Evolutionary conservation across 2,329 filamentous ascomycete species (phyloP).

Genomic region (Teratosphaeria destructans): DNA sequence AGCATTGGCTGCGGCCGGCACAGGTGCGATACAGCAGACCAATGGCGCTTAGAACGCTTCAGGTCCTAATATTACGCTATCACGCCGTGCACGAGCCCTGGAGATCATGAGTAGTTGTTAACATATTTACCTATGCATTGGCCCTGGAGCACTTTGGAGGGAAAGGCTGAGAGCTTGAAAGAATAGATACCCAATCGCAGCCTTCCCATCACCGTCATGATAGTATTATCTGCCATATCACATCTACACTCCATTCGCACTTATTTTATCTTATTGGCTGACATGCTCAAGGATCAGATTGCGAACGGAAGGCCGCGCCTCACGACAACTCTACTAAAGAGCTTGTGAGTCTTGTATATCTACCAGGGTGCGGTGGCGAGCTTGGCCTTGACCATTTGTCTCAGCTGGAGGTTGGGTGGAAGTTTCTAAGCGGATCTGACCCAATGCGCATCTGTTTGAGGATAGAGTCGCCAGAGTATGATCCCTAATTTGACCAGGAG

Average conservation of each 20-base stretch:
- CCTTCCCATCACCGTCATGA: background rate
- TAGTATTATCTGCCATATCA: background rate
- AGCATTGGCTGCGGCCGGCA: background rate
- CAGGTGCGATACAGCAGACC: background rate
- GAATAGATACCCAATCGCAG: background rate
- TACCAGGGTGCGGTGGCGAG: too few species aligned
- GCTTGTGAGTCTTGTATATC: too few species aligned
- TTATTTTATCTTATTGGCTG: background rate
- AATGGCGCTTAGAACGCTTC: background rate
- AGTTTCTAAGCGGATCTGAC: background rate
- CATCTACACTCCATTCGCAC: background rate
- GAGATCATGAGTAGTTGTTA: background rate
- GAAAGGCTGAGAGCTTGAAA: background rate
- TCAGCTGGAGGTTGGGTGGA: background rate
- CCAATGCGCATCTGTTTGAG: background rate
- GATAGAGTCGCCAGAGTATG: background rate
- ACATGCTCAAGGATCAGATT: too few species aligned
- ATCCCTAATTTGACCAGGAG: too few species aligned
- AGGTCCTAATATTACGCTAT: background rate
- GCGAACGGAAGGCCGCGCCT: too few species aligned
- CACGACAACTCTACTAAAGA: too few species aligned
- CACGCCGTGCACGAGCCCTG: background rate
- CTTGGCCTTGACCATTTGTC: too few species aligned
- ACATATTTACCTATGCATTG: background rate
- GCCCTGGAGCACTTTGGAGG: background rate